Evolutionary conservation across 371 early-diverging fungal species (phyloP), one percentile per base, ranked within the genome.

Genomic region (Mucor irregularis): DNA sequence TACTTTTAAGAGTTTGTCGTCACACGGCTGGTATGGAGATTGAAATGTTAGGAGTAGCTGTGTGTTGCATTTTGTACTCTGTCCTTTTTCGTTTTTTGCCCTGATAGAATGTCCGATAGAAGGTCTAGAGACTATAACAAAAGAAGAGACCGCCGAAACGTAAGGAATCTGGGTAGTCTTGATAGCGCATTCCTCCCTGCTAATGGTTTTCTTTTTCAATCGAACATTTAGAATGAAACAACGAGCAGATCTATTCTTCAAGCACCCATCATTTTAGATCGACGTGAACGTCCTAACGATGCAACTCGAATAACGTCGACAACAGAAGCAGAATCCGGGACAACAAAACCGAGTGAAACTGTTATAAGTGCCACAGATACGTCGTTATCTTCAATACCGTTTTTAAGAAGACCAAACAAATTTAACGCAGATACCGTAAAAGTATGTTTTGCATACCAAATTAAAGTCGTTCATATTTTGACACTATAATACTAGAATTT

Each of bases 201-300:
- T 7, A 31, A 31, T 31, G 31, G 31, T 31, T 5, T 31, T n/a
- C n/a, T n/a, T n/a, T n/a, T n/a, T n/a, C n/a, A n/a, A n/a, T n/a
- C n/a, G n/a, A n/a, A n/a, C 5, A 10, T 11, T 11, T 35, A 53
- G 54, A 53, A 53, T 17, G 54, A 53, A 5, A 21, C 56, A 5
- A 29, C 58, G 13, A 22, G 35, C 17, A 38, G 35, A 43, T 33
- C 50, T 13, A 43, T 57, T 35, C 50, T 38, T 25, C 57, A 57
- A 35, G 50, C 64, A 1, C 64, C 64, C 34, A 57, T 64, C 11
- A 64, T 64, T 21, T 19, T 64, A 7, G 64, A 64, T 40, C 44
- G 64, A 53, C 64, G 58, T 26, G 58, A 49, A 22, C 53, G 54
- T 8, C 17, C 61, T 24, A 28, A 49, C n/a, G 13, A 19, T 14